phyloP scores from a whole-genome alignment of 106 monocot species.

The Acorus gramineus region DNA sequence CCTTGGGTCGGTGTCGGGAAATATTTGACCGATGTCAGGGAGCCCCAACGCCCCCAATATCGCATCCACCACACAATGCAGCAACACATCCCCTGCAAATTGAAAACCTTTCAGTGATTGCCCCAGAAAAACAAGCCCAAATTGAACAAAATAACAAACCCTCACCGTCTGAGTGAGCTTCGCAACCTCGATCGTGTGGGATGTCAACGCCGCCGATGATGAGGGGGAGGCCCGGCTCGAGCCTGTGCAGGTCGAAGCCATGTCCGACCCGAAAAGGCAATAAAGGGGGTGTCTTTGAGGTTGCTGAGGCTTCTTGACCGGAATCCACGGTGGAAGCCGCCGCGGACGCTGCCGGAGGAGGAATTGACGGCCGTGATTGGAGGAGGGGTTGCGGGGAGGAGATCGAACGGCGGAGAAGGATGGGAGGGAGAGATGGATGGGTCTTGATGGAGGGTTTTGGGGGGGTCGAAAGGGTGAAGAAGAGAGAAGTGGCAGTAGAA shows the following conservation, averaged over 20 bases:
- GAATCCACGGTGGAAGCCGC: constrained; percentile 11
- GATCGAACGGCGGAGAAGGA: constrained; percentile 6
- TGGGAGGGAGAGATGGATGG: constrained; percentile 2
- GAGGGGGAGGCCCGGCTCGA: constrained; percentile 90
- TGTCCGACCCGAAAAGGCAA: constrained; percentile 88
- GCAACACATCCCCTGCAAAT: constrained; percentile 74
- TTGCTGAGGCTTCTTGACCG: not conserved
- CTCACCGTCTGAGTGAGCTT: constrained; percentile 93
- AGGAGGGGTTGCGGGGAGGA: not conserved
- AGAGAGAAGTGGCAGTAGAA: constrained; percentile 12
- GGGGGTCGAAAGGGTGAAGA: constrained; percentile 10
- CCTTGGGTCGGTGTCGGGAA: constrained; percentile 83
- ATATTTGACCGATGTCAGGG: constrained; percentile 91
- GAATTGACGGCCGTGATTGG: not conserved
- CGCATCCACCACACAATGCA: constrained; percentile 98
- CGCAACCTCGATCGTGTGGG: constrained; percentile 91
- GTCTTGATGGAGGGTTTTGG: not conserved
- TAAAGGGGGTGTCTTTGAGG: constrained; percentile 19
- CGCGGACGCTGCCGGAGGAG: not conserved
- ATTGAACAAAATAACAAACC: not conserved
- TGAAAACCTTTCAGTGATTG: not conserved
- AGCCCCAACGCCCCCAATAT: constrained; percentile 92
- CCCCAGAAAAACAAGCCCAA: not conserved
- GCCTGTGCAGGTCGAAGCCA: constrained; percentile 93
- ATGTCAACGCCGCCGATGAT: constrained; percentile 88